Percentiles rank a stretch among this genome's conserved stretches.
phyloP scores from a whole-genome alignment of 1,139 yeast species.

The Yamadazyma pseudoaaseri region DNA sequence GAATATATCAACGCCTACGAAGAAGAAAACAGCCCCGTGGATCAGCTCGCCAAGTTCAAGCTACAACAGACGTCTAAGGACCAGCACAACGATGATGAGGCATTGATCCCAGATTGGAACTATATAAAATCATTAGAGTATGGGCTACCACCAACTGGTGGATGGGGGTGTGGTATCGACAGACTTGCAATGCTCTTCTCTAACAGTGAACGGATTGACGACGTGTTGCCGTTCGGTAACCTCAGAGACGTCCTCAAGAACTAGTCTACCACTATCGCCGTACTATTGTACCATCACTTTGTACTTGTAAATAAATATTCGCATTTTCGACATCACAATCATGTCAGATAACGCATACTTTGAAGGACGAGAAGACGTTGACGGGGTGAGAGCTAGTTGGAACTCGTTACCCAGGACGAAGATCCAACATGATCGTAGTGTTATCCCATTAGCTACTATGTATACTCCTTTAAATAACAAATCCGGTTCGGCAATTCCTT shows the following conservation, averaged over 20 bases:
- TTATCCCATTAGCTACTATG: conserved; percentile 62
- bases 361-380: conserved; percentile 81
- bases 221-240: conserved; percentile 81
- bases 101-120: conserved; percentile 67
- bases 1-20: conserved; percentile 95
- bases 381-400: conserved; percentile 92
- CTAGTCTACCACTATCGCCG: conserved; percentile 1
- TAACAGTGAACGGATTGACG: conserved; percentile 65
- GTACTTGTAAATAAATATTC: conserved; percentile 1
- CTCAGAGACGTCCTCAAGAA: conserved; percentile 56
- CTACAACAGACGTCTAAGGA: conserved; percentile 51
- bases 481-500: conserved; percentile 43
- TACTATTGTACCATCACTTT: too few species aligned
- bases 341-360: conserved; percentile 29
- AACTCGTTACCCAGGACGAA: conserved; percentile 69
- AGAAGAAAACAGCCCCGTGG: conserved; percentile 86
- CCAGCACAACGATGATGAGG: conserved; percentile 56
- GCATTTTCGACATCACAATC: not conserved
- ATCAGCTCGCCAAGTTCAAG: conserved; percentile 60
- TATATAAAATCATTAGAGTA: conserved; percentile 79
- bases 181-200: conserved; percentile 79
- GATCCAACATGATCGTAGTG: conserved; percentile 55
- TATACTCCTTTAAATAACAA: conserved; percentile 66
- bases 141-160: conserved; percentile 98
- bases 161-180: conserved; percentile 96